phyloP scores from a whole-genome alignment of 129 eudicot genomes.

The Helianthus annuus region HanXRQr2.0-SUNRISE NC_035433.2:110675997-110676496 shows the following conservation, averaged over 20 bases:
- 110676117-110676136: constrained; percentile 39
- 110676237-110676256: constrained; percentile 89
- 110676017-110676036: constrained; percentile 4
- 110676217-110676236: constrained; percentile 97
- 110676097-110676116: constrained; percentile 33
- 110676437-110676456: constrained; percentile 57
- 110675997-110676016: constrained; percentile 2
- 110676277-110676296: constrained; percentile 46
- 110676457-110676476: constrained; percentile 55
- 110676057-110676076: constrained; percentile 40
- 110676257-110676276: constrained; percentile 62
- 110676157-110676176: constrained; percentile 23
- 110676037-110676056: constrained; percentile 25
- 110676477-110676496: constrained; percentile 53
- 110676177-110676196: constrained; percentile 41
- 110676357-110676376: constrained; percentile 54
- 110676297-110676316: constrained; percentile 90
- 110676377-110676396: constrained; percentile 90
- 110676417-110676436: constrained; percentile 49
- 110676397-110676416: constrained; percentile 45
- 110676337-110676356: constrained; percentile 70
- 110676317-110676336: constrained; percentile 85
- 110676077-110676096: constrained; percentile 40
- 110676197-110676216: constrained; percentile 60
- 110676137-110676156: constrained; percentile 19